These are phyloP conservation scores for Uronychia binucleata DNA, from an alignment of 73 alveolate species.

Conservation along the genomic window DNA sequence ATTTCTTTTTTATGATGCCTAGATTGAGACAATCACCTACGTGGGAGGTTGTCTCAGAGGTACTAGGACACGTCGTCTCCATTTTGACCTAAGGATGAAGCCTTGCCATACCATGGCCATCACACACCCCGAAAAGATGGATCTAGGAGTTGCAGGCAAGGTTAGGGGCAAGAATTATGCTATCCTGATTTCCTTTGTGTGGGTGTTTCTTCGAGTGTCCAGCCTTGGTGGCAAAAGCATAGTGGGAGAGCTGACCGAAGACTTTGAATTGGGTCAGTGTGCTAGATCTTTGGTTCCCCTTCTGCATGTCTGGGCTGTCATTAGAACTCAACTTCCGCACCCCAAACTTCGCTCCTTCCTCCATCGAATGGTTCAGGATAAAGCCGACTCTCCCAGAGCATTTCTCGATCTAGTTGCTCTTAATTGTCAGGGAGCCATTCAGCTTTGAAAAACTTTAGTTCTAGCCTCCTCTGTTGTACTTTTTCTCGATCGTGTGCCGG, in stretches of 20 bases:
- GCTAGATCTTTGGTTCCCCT: too few relatives aligned
- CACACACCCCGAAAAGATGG: background rate
- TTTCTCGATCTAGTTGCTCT: background rate
- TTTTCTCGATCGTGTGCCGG: background rate
- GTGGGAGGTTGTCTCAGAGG: background rate
- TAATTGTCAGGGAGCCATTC: background rate
- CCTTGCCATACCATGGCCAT: too few relatives aligned
- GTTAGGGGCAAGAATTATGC: background rate
- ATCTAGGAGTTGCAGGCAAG: background rate
- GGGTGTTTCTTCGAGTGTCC: background rate
- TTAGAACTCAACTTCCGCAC: too few relatives aligned
- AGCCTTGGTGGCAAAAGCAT: background rate
- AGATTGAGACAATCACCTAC: background rate
- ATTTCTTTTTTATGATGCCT: background rate
- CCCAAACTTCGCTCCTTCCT: too few relatives aligned
- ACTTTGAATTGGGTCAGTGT: background rate
- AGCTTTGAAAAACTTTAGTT: background rate
- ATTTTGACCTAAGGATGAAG: too few relatives aligned
- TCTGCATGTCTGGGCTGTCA: too few relatives aligned
- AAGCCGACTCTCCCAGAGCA: background rate
- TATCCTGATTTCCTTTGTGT: background rate
- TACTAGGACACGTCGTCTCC: background rate
- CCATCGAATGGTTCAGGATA: too few relatives aligned
- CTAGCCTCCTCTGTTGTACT: background rate
- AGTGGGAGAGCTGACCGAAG: background rate